Evolutionary conservation across 306 rosid species (phyloP).

Genomic region (Parietaria judaica): DNA sequence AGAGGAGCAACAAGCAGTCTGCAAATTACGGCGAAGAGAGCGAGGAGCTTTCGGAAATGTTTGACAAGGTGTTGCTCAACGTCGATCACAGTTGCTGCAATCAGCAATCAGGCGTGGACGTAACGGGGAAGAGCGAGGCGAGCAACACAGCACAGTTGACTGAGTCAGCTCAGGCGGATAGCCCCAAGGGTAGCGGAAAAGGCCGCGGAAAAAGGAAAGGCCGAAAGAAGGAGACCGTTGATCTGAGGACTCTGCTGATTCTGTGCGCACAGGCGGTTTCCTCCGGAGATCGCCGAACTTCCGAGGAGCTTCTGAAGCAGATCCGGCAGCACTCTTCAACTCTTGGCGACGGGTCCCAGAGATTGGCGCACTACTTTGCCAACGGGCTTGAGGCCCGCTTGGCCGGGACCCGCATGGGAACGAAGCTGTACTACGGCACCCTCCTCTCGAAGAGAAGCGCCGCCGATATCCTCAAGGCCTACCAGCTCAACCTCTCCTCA

Average conservation of each 20-base stretch:
- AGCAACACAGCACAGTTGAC: conserved; percentile 15
- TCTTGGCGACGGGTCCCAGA: conserved; percentile 30
- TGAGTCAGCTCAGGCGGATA: conserved; percentile 9
- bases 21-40: conserved; percentile 26
- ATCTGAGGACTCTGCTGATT: conserved; percentile 28
- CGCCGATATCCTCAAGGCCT: conserved; percentile 22
- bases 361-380: conserved; percentile 34
- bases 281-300: conserved; percentile 15
- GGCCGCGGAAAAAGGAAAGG: conserved; percentile 19
- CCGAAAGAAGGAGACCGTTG: conserved; percentile 26
- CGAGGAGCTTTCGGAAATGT: conserved; percentile 21
- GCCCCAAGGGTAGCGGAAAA: conserved; percentile 18
- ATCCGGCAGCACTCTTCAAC: conserved; percentile 32
- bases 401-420: conserved; percentile 26
- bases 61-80: conserved; percentile 33
- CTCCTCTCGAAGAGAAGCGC: conserved; percentile 17
- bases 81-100: neutral
- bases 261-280: conserved; percentile 36
- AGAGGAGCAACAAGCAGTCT: conserved; percentile 35
- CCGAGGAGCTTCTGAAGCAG: conserved; percentile 23
- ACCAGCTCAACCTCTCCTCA: conserved; percentile 22
- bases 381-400: conserved; percentile 34
- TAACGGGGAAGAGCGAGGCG: conserved; percentile 10
- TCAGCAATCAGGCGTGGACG: conserved; percentile 1
- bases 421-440: neutral